A percentile compares a stretch with the other conserved stretches of the same genome.
Evolutionary conservation across 768 basidiomycete genomes (phyloP).

Genomic region (Thelephora ganbajun): DNA sequence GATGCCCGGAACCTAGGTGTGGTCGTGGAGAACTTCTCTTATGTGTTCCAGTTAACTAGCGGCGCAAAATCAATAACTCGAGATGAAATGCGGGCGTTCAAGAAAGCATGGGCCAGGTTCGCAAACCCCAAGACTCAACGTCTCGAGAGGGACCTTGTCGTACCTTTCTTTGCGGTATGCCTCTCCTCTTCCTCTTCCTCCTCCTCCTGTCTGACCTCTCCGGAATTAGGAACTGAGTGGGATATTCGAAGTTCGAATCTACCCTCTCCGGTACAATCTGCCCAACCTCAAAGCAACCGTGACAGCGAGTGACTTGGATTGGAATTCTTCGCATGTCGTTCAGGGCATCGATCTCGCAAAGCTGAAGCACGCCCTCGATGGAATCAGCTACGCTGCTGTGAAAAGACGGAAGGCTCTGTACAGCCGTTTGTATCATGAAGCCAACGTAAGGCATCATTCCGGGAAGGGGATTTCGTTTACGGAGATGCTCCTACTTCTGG

Average conservation of each 20-base stretch:
- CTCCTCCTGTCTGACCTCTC: slow-evolving; percentile 1
- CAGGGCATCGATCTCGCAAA: slow-evolving; percentile 50
- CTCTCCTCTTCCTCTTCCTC: neutral
- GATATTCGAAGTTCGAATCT: slow-evolving; percentile 80
- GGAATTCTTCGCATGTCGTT: slow-evolving; percentile 20
- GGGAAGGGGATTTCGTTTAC: slow-evolving; percentile 83
- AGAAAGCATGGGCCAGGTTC: slow-evolving; percentile 85
- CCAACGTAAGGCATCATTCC: slow-evolving; percentile 53
- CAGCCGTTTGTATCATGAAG: slow-evolving; percentile 77
- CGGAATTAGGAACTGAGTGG: slow-evolving; percentile 57
- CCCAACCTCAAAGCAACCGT: slow-evolving; percentile 39
- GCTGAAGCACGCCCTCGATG: slow-evolving; percentile 40
- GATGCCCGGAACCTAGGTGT: slow-evolving; percentile 37
- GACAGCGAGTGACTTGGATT: slow-evolving; percentile 18
- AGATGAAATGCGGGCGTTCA: slow-evolving; percentile 88
- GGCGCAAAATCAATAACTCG: slow-evolving; percentile 74
- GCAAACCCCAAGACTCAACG: slow-evolving; percentile 69
- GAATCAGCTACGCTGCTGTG: slow-evolving; percentile 52
- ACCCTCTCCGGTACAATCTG: slow-evolving; percentile 55
- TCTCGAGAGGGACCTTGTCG: slow-evolving; percentile 55
- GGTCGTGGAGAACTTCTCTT: slow-evolving; percentile 91
- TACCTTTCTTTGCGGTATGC: slow-evolving; percentile 73
- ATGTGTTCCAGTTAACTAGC: slow-evolving; percentile 80
- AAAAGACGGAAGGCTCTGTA: slow-evolving; percentile 57
- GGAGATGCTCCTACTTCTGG: slow-evolving; percentile 73